Evolutionary conservation across 2,329 filamentous ascomycete species (phyloP).

Genomic region (Fusarium sp.): DNA sequence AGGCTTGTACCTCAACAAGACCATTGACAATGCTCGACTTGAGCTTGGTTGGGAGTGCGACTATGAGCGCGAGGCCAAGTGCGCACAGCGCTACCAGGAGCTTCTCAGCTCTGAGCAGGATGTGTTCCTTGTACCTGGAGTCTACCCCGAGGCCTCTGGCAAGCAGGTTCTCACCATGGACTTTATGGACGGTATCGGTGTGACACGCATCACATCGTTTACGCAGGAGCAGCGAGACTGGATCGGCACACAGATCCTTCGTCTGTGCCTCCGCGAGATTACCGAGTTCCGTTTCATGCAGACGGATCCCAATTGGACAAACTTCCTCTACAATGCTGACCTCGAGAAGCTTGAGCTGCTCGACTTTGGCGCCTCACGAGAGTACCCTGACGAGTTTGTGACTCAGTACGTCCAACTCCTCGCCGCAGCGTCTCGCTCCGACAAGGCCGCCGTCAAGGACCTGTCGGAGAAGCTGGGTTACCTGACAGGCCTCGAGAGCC

Average conservation of each 20-base stretch:
- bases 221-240: slow-evolving; percentile 89
- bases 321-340: slow-evolving; percentile 88
- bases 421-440: slow-evolving; percentile 78
- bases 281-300: slow-evolving; percentile 98
- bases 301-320: slow-evolving; percentile 99
- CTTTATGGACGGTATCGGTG: slow-evolving; percentile 85
- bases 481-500: slow-evolving; percentile 88
- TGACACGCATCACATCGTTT: slow-evolving; percentile 82
- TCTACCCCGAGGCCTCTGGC: slow-evolving; percentile 83
- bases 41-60: slow-evolving; percentile 98
- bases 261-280: slow-evolving; percentile 92
- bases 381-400: slow-evolving; percentile 85
- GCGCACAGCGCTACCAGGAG: slow-evolving; percentile 78
- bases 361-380: slow-evolving; percentile 93
- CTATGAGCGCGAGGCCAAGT: slow-evolving; percentile 88
- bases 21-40: slow-evolving; percentile 91
- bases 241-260: slow-evolving; percentile 94
- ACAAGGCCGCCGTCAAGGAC: slow-evolving; percentile 70
- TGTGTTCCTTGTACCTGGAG: slow-evolving; percentile 81
- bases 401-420: slow-evolving; percentile 82
- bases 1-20: slow-evolving; percentile 95
- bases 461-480: slow-evolving; percentile 86
- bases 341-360: slow-evolving; percentile 84
- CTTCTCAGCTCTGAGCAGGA: slow-evolving; percentile 75
- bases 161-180: slow-evolving; percentile 93